Evolutionary conservation across 805 yeast genomes (phyloP).

Genomic region (Hanseniaspora pseudoguilliermondii): DNA sequence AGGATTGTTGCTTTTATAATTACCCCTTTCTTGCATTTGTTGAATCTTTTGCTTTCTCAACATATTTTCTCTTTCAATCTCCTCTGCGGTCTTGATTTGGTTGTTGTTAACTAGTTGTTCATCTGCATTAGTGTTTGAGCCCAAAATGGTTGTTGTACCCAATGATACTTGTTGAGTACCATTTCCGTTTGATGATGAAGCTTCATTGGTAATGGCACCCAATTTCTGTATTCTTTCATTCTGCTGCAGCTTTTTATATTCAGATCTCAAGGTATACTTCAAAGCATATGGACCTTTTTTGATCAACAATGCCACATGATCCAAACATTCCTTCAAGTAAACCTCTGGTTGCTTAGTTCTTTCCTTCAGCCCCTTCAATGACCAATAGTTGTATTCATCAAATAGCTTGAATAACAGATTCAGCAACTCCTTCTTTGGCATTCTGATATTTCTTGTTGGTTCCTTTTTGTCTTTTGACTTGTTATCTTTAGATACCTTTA

Average conservation of each 20-base stretch:
- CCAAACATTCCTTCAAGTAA: conserved; percentile 80
- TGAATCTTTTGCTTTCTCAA: conserved; percentile 53
- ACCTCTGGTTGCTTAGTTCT: conserved; percentile 92
- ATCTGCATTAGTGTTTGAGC: background rate
- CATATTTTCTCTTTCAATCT: conserved; percentile 4
- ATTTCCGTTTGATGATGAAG: conserved; percentile 17
- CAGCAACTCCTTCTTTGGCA: conserved; percentile 84
- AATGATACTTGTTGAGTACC: background rate
- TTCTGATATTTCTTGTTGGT: conserved; percentile 73
- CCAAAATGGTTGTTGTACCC: conserved; percentile 11
- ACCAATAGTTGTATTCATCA: conserved; percentile 94
- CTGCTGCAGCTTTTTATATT: conserved; percentile 67
- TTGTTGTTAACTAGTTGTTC: conserved; percentile 12
- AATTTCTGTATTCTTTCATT: conserved; percentile 59
- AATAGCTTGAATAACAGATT: conserved; percentile 78
- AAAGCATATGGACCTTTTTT: conserved; percentile 94
- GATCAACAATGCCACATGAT: conserved; percentile 74
- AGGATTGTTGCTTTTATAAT: conserved; percentile 24
- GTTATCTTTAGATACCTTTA: conserved; percentile 40
- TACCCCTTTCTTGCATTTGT: conserved; percentile 59
- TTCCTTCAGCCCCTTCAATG: conserved; percentile 84
- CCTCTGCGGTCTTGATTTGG: conserved; percentile 6
- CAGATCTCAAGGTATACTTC: conserved; percentile 80
- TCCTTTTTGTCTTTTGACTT: conserved; percentile 29
- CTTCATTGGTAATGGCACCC: conserved; percentile 34